Percentiles rank a stretch among this genome's conserved stretches.
Evolutionary conservation across 306 rosid genomes (phyloP).

Genomic region (Sophora flavescens): DNA sequence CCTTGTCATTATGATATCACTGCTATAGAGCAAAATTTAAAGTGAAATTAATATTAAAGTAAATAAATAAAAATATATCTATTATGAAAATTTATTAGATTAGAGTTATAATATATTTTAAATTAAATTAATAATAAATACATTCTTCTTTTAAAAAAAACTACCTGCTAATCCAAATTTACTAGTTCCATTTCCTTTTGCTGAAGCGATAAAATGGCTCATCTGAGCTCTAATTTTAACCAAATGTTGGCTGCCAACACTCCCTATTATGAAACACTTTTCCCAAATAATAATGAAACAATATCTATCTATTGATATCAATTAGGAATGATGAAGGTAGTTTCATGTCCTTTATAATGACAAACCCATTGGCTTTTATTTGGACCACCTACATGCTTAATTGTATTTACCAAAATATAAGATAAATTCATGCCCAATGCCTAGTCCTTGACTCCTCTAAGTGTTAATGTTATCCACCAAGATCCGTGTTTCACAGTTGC

Average conservation of each 20-base stretch:
- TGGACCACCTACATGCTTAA: constrained; percentile 16
- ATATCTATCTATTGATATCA: not conserved
- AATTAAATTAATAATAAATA: too few species aligned
- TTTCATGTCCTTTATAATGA: not conserved
- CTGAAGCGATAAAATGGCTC: too few species aligned
- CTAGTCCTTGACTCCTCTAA: not conserved
- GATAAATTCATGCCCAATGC: not conserved
- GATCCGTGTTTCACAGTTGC: not conserved
- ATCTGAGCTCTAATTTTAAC: too few species aligned
- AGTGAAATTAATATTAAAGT: too few species aligned
- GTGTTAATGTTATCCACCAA: constrained; percentile 27
- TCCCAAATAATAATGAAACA: not conserved
- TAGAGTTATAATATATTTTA: too few species aligned
- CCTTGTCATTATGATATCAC: not conserved
- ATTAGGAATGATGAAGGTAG: constrained; percentile 34
- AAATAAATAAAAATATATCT: too few species aligned
- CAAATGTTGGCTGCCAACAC: not conserved
- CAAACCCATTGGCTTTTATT: constrained; percentile 13
- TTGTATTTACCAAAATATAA: constrained; percentile 10
- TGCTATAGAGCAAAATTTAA: not conserved
- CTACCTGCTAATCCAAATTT: too few species aligned
- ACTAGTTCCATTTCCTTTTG: too few species aligned
- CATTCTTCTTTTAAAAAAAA: too few species aligned
- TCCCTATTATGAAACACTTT: not conserved
- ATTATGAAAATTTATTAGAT: too few species aligned